These are phyloP conservation scores for Lecanicillium sp. DNA, from an alignment of 2,329 filamentous ascomycete genomes.

Conservation along the genomic window DNA sequence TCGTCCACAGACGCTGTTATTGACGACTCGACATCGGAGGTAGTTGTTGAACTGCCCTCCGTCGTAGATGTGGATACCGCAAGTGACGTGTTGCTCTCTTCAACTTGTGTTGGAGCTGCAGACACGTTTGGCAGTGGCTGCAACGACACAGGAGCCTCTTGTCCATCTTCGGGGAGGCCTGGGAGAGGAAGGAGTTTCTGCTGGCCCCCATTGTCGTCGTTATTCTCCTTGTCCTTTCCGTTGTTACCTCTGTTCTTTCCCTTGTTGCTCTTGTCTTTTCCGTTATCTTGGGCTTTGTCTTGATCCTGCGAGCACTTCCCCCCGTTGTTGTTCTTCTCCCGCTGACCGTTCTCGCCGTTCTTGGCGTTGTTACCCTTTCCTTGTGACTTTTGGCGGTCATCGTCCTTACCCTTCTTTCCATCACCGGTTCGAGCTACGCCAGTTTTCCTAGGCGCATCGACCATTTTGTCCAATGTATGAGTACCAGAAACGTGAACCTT, in stretches of 20 bases:
- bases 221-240: constrained; percentile 4
- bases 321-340: constrained; percentile 3
- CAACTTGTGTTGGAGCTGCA: not conserved
- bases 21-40: no score
- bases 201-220: constrained; percentile 4
- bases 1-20: no score
- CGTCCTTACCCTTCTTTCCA: not conserved
- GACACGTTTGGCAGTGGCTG: constrained; percentile 5
- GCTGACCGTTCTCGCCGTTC: not conserved
- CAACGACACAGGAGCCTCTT: not conserved
- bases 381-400: not conserved
- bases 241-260: not conserved
- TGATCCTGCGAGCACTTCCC: constrained; percentile 6
- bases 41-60: no score
- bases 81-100: no score
- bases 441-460: not conserved
- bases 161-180: not conserved
- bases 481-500: not conserved
- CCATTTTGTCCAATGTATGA: not conserved
- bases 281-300: constrained; percentile 3
- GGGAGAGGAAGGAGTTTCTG: constrained; percentile 3
- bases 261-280: not conserved
- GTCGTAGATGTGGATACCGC: no score
- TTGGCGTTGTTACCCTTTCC: not conserved
- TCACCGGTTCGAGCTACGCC: not conserved